Evolutionary conservation across 345 rosid species (phyloP).

Genomic region (Sisymbrium altissimum): DNA sequence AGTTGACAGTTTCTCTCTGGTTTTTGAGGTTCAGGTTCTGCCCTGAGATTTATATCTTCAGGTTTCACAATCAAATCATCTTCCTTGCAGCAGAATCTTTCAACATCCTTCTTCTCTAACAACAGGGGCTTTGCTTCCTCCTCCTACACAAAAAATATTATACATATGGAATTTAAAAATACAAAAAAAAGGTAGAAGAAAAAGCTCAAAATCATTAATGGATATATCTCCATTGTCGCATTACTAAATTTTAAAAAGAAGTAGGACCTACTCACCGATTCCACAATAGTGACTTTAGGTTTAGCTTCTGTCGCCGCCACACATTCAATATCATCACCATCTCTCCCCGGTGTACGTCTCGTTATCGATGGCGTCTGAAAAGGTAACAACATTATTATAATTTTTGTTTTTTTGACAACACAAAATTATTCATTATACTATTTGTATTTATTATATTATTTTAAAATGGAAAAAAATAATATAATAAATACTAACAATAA

Average conservation of each 20-base stretch:
- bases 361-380: slow-evolving; percentile 77
- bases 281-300: slow-evolving; percentile 45
- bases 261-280: slow-evolving; percentile 62
- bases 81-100: no score
- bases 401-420: no score
- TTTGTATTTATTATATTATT: no score
- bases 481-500: no score
- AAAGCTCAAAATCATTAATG: no score
- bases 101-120: slow-evolving; percentile 41
- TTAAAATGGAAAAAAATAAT: no score
- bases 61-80: no score
- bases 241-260: slow-evolving; percentile 8
- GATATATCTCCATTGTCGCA: slow-evolving; percentile 19
- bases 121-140: slow-evolving; percentile 47
- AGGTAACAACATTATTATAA: no score
- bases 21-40: slow-evolving; percentile 51
- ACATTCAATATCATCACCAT: slow-evolving; percentile 56
- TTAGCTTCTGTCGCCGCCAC: slow-evolving; percentile 31
- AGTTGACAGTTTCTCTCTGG: slow-evolving; percentile 63
- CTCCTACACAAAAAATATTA: no score
- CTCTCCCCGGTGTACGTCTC: slow-evolving; percentile 84
- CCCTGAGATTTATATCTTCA: neutral
- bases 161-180: slow-evolving; percentile 1
- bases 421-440: no score
- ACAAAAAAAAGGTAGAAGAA: neutral